A percentile compares a stretch with the other conserved stretches of the same genome.
These are phyloP conservation scores for Aspergillus cejpii DNA, from an alignment of 2,329 filamentous ascomycete genomes.

Conservation along the genomic window DNA sequence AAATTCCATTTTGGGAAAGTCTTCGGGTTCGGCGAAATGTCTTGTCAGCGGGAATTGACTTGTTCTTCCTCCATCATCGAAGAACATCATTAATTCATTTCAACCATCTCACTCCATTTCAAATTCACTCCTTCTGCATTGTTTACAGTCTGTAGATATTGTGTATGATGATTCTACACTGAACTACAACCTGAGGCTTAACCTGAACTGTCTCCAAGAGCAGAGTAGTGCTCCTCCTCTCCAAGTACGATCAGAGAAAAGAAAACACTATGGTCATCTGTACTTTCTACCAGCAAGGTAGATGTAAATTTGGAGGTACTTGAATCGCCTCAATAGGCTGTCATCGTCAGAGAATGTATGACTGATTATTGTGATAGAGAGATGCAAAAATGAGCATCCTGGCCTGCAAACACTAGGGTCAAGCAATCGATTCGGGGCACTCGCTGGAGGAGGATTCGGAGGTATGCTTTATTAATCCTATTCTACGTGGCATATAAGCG, in stretches of 20 bases:
- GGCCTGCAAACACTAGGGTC: conserved; percentile 33
- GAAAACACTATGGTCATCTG: conserved; percentile 46
- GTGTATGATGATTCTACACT: neutral
- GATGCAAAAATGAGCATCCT: conserved; percentile 56
- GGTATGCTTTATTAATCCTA: conserved; percentile 29
- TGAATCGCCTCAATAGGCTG: conserved; percentile 1
- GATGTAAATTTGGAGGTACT: conserved; percentile 60
- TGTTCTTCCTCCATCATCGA: neutral
- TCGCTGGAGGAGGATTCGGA: conserved; percentile 37
- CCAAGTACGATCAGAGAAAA: conserved; percentile 5
- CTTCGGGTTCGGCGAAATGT: conserved; percentile 8
- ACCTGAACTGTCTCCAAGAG: neutral
- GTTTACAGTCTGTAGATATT: too few relatives aligned
- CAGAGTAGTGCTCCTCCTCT: neutral
- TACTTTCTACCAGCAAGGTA: conserved; percentile 58
- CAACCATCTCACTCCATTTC: neutral
- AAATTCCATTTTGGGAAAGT: neutral
- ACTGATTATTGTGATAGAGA: conserved; percentile 40
- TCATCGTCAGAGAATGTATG: neutral
- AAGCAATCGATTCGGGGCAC: conserved; percentile 55
- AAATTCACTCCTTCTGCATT: too few relatives aligned
- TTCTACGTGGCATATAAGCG: neutral
- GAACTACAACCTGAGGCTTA: neutral
- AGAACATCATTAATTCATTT: neutral
- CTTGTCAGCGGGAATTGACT: conserved; percentile 13